Evolutionary conservation across 2,329 filamentous ascomycete species (phyloP).

Genomic region (Fusarium abutilonis): DNA sequence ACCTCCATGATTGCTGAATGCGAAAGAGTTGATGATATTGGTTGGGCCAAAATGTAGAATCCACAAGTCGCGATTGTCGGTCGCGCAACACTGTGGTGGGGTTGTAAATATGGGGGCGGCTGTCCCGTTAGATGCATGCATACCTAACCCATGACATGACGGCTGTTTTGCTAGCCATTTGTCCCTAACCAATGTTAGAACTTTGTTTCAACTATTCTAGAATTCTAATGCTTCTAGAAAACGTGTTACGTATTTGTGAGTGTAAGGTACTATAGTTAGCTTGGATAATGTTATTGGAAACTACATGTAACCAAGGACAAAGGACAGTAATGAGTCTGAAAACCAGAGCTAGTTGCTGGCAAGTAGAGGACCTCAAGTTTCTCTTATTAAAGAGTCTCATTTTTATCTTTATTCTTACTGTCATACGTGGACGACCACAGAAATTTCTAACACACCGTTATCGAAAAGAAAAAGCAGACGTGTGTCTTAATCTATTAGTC

Average conservation of each 20-base stretch:
- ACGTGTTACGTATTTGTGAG: not conserved
- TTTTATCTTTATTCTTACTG: too few species aligned
- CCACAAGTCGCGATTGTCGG: slow-evolving; percentile 18
- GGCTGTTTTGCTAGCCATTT: not conserved
- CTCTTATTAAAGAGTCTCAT: too few species aligned
- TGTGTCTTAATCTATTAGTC: slow-evolving; percentile 8
- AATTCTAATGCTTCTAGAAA: not conserved
- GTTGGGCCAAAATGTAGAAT: slow-evolving; percentile 19
- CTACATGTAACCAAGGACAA: too few species aligned
- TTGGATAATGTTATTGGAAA: too few species aligned
- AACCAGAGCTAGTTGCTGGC: too few species aligned
- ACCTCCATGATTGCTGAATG: slow-evolving; percentile 60
- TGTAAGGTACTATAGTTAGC: too few species aligned
- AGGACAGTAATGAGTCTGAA: too few species aligned
- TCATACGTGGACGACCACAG: too few species aligned
- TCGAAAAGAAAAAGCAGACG: not conserved
- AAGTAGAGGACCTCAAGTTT: too few species aligned
- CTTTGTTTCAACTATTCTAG: not conserved
- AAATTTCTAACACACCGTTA: too few species aligned
- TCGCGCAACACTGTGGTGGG: slow-evolving; percentile 39
- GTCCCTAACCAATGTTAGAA: not conserved
- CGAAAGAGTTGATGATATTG: slow-evolving; percentile 18
- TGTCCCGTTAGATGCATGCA: slow-evolving; percentile 45
- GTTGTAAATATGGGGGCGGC: slow-evolving; percentile 45
- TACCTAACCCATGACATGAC: slow-evolving; percentile 1